Percentiles rank a stretch among this genome's conserved stretches.
These are phyloP conservation scores for Ogataea trehaloabstinens DNA, from an alignment of 805 yeast species.

Conservation along the genomic window DNA sequence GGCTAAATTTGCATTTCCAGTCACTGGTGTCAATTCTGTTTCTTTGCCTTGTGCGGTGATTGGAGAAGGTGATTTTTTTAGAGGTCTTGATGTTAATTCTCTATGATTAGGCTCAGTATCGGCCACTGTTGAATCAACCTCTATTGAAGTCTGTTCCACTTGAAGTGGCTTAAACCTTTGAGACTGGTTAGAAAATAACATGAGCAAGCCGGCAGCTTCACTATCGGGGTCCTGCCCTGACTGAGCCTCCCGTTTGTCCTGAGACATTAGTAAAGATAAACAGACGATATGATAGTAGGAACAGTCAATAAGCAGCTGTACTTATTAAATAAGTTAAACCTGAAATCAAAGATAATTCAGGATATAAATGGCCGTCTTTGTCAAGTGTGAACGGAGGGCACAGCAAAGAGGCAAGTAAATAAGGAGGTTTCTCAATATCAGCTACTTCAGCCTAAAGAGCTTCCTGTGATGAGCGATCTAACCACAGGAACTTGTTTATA, in stretches of 20 bases:
- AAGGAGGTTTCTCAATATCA: too few relatives aligned
- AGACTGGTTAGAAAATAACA: slow-evolving; percentile 37
- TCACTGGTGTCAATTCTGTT: slow-evolving; percentile 12
- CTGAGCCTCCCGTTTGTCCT: slow-evolving; percentile 4
- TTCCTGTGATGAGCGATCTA: too few relatives aligned
- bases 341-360: too few relatives aligned
- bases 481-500: too few relatives aligned
- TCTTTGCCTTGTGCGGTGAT: slow-evolving; percentile 3
- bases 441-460: too few relatives aligned
- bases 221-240: slow-evolving; percentile 26
- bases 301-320: too few relatives aligned
- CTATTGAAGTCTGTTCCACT: neutral
- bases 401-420: too few relatives aligned
- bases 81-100: neutral
- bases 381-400: too few relatives aligned
- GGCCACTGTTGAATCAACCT: neutral
- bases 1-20: slow-evolving; percentile 9
- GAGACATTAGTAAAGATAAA: slow-evolving; percentile 1
- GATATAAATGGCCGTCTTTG: too few relatives aligned
- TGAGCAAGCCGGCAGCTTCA: slow-evolving; percentile 39
- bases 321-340: neutral
- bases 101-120: slow-evolving; percentile 2
- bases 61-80: neutral
- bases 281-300: too few relatives aligned
- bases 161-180: slow-evolving; percentile 11